A percentile compares a stretch with the other conserved stretches of the same genome.
These are phyloP conservation scores for Candida alai DNA, from an alignment of 805 yeast species.

Conservation along the genomic window DNA sequence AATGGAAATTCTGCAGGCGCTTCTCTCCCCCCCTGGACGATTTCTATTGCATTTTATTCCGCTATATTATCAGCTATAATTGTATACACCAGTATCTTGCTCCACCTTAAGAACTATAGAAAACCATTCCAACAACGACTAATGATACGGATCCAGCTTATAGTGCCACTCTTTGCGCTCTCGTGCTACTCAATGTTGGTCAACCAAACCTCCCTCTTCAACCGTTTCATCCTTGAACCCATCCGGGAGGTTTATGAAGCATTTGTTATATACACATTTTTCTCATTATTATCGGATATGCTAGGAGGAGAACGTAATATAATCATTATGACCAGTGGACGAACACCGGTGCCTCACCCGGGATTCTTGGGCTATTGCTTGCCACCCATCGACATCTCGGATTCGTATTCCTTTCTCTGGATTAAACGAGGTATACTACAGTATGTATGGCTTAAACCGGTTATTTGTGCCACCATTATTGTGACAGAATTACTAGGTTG, in stretches of 20 bases:
- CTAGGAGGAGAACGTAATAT: slow-evolving; percentile 92
- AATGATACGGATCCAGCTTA: slow-evolving; percentile 73
- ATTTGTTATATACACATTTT: slow-evolving; percentile 90
- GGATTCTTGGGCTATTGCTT: slow-evolving; percentile 35
- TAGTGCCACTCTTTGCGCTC: slow-evolving; percentile 77
- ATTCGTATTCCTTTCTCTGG: slow-evolving; percentile 71
- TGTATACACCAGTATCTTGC: slow-evolving; percentile 20
- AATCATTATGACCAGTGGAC: slow-evolving; percentile 64
- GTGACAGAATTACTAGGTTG: slow-evolving; percentile 44
- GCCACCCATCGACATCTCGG: slow-evolving; percentile 72
- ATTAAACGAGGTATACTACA: slow-evolving; percentile 87
- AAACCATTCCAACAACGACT: slow-evolving; percentile 86
- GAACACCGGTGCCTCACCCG: slow-evolving; percentile 67
- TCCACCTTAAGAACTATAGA: slow-evolving; percentile 61
- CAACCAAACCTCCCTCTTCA: slow-evolving; percentile 38
- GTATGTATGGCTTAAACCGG: slow-evolving; percentile 92
- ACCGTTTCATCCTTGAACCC: slow-evolving; percentile 58
- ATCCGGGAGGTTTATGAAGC: slow-evolving; percentile 91
- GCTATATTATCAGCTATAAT: slow-evolving; percentile 20
- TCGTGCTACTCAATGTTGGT: slow-evolving; percentile 60
- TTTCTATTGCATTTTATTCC: slow-evolving; percentile 18
- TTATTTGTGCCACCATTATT: slow-evolving; percentile 58
- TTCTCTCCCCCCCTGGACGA: slow-evolving; percentile 16
- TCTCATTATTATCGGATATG: slow-evolving; percentile 73
- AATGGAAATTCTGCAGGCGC: not conserved